These are phyloP conservation scores for Hydnum rufescens DNA, from an alignment of 768 basidiomycete species.

Conservation along the genomic window DNA sequence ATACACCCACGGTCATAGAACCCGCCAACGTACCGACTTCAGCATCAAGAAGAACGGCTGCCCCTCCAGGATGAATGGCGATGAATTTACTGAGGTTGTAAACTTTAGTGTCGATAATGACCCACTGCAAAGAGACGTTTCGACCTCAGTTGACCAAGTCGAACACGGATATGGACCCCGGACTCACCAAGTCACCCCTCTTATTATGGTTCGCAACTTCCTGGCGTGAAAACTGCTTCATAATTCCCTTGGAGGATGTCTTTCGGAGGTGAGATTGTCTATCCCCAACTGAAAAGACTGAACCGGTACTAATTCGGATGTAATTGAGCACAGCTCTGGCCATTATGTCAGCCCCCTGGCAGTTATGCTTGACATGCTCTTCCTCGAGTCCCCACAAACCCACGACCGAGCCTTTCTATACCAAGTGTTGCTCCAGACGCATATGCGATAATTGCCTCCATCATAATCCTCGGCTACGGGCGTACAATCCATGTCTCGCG, in stretches of 20 bases:
- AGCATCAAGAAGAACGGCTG: conserved; percentile 46
- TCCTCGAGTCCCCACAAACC: not conserved
- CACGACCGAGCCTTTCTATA: conserved; percentile 13
- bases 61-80: conserved; percentile 67
- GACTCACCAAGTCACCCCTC: conserved; percentile 37
- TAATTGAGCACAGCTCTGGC: too few species aligned
- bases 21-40: conserved; percentile 34
- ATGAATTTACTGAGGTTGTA: conserved; percentile 68
- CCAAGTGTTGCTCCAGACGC: conserved; percentile 40
- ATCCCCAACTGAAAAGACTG: too few species aligned
- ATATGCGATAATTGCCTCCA: conserved; percentile 43
- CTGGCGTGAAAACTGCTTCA: conserved; percentile 34
- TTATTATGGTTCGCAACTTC: conserved; percentile 72
- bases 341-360: not conserved
- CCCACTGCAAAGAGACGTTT: conserved; percentile 33
- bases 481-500: conserved; percentile 53
- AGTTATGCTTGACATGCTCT: not conserved
- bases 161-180: not conserved
- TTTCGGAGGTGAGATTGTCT: too few species aligned
- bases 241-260: too few species aligned
- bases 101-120: conserved; percentile 61
- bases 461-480: conserved; percentile 39
- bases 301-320: too few species aligned
- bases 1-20: not conserved
- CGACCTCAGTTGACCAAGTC: not conserved